Evolutionary conservation across 2,329 filamentous ascomycete genomes (phyloP).

Genomic region (Ophiostoma ips): DNA sequence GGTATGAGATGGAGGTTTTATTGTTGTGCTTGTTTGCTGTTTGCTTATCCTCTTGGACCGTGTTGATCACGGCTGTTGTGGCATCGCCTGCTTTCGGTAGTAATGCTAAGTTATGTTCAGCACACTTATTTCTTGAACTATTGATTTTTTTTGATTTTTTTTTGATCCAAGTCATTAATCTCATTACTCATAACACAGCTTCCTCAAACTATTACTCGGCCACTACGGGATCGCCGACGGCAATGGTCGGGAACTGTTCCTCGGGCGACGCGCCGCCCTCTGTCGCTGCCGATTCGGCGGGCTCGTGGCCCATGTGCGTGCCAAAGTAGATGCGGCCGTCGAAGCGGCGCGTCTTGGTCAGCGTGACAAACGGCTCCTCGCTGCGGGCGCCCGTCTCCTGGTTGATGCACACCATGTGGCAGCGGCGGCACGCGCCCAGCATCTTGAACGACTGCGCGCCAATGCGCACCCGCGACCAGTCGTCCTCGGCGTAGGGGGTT

Average conservation of each 20-base stretch:
- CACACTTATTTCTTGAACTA: too few relatives aligned
- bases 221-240: constrained; percentile 30
- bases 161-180: too few relatives aligned
- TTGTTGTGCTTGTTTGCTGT: too few relatives aligned
- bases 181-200: not conserved
- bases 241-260: constrained; percentile 30
- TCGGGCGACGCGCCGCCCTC: constrained; percentile 14
- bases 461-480: constrained; percentile 56
- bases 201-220: not conserved
- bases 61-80: too few relatives aligned
- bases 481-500: constrained; percentile 61
- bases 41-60: too few relatives aligned
- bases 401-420: constrained; percentile 93
- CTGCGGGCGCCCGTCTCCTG: constrained; percentile 65
- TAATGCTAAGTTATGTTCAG: too few relatives aligned
- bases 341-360: constrained; percentile 74
- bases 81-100: too few relatives aligned
- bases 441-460: constrained; percentile 52
- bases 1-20: too few relatives aligned
- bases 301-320: constrained; percentile 51
- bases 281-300: not conserved
- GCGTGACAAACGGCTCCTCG: constrained; percentile 75
- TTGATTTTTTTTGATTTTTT: too few relatives aligned
- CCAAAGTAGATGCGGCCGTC: constrained; percentile 85
- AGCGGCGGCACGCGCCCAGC: constrained; percentile 72